Evolutionary conservation across 1,139 yeast species (phyloP), one percentile per base, ranked within the genome.

Genomic region (Yamadazyma atlantica): DNA sequence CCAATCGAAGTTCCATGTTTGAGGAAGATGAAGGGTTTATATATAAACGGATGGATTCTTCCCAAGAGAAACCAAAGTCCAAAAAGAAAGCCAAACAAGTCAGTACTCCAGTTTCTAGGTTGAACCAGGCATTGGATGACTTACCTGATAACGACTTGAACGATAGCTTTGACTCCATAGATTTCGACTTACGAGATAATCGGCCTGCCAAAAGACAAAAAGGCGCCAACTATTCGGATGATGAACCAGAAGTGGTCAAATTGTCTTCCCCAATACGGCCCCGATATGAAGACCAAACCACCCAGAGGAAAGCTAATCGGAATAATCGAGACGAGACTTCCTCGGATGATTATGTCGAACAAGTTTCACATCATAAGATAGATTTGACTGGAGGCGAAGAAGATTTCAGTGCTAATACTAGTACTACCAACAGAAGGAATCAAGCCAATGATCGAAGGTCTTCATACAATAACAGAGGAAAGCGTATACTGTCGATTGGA

Each of bases 401-500:
- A 18, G 39, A 37, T 16, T 28, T 36, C 10, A 9, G 22, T 6
- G 35, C 8, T 24, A 24, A 39, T 31, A 24, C 26, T 7, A 23
- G 12, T n/a, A 23, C 17, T n/a, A 23, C 17, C 9, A 26, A 7
- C 29, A 13, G 30, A 33, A 32, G 16, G 24, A 39, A 26, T 14
- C 29, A 29, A 8, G 39, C 36, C 14, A 43, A 38, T 42, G 60
- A 62, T 18, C 60, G 85, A 45, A 55, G 85, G 34, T 54, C 76
- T 0, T 76, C 84, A 0, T 62, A 79, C 43, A 57, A 70, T 34
- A 73, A 73, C 36, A 64, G 94, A 31, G 94, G 94, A 2, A 83
- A 82, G 50, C 64, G 94, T 26, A 76, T 82, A 2, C 84, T 86
- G 53, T 82, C 90, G 0, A 75, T 85, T 11, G 89, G 92, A 0